These are phyloP conservation scores for Carex myosuroides DNA, from an alignment of 176 grass and related monocot species.

Conservation along the genomic window DNA sequence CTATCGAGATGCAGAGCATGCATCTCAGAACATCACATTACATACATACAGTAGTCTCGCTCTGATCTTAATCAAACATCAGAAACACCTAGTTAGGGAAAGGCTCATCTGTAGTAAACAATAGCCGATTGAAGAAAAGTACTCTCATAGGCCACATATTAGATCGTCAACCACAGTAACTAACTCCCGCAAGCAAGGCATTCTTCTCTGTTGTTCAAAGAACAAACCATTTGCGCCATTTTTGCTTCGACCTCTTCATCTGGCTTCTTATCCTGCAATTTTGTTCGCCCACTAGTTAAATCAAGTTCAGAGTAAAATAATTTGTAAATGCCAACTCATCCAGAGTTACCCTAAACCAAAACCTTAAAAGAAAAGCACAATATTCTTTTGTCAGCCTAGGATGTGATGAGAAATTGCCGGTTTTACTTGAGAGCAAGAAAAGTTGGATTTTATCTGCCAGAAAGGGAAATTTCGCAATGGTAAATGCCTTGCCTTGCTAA, in stretches of 20 bases:
- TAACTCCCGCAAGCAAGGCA: conserved; percentile 93
- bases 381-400: background rate
- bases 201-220: conserved; percentile 82
- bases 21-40: background rate
- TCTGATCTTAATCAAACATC: background rate
- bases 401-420: background rate
- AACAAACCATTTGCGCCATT: conserved; percentile 95
- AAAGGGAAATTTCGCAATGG: background rate
- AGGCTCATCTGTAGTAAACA: background rate
- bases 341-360: background rate
- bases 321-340: background rate
- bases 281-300: background rate
- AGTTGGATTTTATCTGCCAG: background rate
- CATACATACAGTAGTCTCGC: background rate
- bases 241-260: conserved; percentile 62
- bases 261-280: conserved; percentile 36
- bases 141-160: background rate
- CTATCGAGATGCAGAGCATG: background rate
- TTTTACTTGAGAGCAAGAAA: background rate
- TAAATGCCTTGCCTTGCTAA: conserved; percentile 33
- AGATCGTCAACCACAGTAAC: background rate
- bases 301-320: background rate
- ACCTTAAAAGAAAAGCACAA: background rate
- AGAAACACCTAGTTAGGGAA: background rate
- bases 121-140: background rate